These are phyloP conservation scores for Boletellus sp. DNA, from an alignment of 768 basidiomycete genomes.

Conservation along the genomic window DNA sequence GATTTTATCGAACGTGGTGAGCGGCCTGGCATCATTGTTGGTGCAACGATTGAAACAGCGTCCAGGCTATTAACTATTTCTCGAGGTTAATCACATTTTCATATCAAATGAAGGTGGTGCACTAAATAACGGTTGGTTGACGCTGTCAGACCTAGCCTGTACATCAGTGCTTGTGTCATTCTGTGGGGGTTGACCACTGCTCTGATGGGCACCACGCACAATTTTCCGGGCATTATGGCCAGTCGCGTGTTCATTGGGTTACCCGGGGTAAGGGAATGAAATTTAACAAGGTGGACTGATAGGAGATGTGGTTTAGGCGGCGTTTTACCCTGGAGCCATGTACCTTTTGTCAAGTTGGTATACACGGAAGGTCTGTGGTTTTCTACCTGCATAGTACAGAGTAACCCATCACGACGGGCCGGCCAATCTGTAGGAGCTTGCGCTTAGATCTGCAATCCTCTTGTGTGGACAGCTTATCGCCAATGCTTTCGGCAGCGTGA, in stretches of 20 bases:
- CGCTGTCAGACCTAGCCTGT: slow-evolving; percentile 50
- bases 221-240: slow-evolving; percentile 52
- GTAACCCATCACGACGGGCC: no score
- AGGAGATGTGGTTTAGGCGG: slow-evolving; percentile 34
- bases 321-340: slow-evolving; percentile 59
- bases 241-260: slow-evolving; percentile 62
- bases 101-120: background rate
- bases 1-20: slow-evolving; percentile 22
- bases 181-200: slow-evolving; percentile 63
- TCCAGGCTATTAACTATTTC: slow-evolving; percentile 52
- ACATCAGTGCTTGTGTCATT: slow-evolving; percentile 58
- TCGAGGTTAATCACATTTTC: slow-evolving; percentile 35
- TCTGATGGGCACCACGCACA: slow-evolving; percentile 57
- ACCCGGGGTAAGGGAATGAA: slow-evolving; percentile 41
- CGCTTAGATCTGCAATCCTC: slow-evolving; percentile 59
- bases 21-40: background rate
- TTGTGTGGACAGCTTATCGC: slow-evolving; percentile 57
- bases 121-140: background rate
- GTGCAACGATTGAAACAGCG: background rate
- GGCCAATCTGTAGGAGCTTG: slow-evolving; percentile 63
- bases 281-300: background rate
- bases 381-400: background rate
- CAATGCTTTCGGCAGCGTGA: slow-evolving; percentile 63
- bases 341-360: slow-evolving; percentile 32
- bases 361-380: slow-evolving; percentile 16